A percentile compares a stretch with the other conserved stretches of the same genome.
Evolutionary conservation across 257 asterid species (phyloP).

Genomic region (Primulina tabacum): DNA sequence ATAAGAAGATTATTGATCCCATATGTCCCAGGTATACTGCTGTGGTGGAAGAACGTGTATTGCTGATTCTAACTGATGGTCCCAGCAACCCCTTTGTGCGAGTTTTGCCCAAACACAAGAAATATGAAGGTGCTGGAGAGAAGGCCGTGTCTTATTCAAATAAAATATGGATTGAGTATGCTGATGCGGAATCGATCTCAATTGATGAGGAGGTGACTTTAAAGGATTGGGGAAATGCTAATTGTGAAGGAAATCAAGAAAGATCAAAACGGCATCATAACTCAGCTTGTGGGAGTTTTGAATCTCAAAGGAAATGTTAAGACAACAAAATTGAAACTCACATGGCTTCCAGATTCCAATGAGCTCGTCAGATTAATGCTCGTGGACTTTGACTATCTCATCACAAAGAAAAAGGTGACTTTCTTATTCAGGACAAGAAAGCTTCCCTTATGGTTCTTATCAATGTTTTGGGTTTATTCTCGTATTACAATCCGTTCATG

Average conservation of each 20-base stretch:
- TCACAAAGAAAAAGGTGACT: slow-evolving; percentile 86
- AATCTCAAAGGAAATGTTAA: slow-evolving; percentile 89
- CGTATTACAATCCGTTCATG: slow-evolving; percentile 5
- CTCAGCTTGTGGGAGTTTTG: slow-evolving; percentile 68
- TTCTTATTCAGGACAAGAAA: not conserved
- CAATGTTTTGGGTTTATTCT: not conserved
- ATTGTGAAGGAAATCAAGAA: slow-evolving; percentile 71
- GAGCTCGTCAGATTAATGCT: slow-evolving; percentile 68
- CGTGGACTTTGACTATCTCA: slow-evolving; percentile 79
- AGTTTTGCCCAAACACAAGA: slow-evolving; percentile 71
- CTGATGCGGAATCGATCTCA: slow-evolving; percentile 77
- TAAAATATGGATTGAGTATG: slow-evolving; percentile 78
- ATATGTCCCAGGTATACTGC: slow-evolving; percentile 97
- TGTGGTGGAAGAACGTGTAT: slow-evolving; percentile 60
- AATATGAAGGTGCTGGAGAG: slow-evolving; percentile 87
- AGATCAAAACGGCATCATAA: slow-evolving; percentile 63
- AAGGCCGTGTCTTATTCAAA: slow-evolving; percentile 72
- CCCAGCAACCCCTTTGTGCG: slow-evolving; percentile 75
- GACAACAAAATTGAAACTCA: slow-evolving; percentile 90
- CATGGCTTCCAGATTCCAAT: slow-evolving; percentile 72
- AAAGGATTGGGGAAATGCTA: slow-evolving; percentile 97
- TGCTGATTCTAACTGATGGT: slow-evolving; percentile 65
- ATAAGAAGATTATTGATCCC: slow-evolving; percentile 89
- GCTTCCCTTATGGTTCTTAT: not conserved
- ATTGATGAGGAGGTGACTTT: slow-evolving; percentile 78